Conservation (phyloP, 2,329 filamentous ascomycete species). For the Gnomoniopsis smithogilvyi region DNA sequence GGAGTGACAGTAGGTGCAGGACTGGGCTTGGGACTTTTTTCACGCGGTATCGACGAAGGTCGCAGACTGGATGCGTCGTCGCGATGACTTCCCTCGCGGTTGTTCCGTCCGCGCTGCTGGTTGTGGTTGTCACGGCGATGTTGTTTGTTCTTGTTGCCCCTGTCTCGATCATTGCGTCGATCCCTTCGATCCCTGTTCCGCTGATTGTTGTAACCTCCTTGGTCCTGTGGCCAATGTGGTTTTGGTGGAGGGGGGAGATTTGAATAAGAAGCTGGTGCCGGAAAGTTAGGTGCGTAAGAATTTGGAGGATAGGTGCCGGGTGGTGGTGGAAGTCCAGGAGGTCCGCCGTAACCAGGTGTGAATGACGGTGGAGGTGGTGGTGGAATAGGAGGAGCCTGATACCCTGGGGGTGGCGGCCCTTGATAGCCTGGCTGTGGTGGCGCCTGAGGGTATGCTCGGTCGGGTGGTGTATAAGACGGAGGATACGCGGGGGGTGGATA, state of each 20-base stretch:
- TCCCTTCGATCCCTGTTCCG: constrained; percentile 14
- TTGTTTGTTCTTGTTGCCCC: constrained; percentile 12
- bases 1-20: background rate
- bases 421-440: background rate
- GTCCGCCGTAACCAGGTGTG: constrained; percentile 1
- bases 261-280: background rate
- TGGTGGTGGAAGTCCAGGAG: constrained; percentile 12
- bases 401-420: constrained; percentile 9
- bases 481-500: constrained; percentile 4
- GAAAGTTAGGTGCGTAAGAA: constrained; percentile 5
- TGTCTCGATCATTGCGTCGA: constrained; percentile 13
- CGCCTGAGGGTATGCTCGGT: background rate
- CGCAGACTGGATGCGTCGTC: constrained; percentile 5
- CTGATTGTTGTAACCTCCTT: background rate
- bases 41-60: constrained; percentile 3
- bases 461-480: background rate
- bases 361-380: constrained; percentile 8
- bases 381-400: constrained; percentile 4
- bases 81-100: constrained; percentile 8
- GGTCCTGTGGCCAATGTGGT: constrained; percentile 8
- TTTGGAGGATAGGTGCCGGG: constrained; percentile 5
- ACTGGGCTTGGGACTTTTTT: constrained; percentile 4
- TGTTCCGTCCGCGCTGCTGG: constrained; percentile 12
- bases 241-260: constrained; percentile 5
- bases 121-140: constrained; percentile 9